Evolutionary conservation across 306 rosid species (phyloP).

Genomic region (Quercus mongolica): DNA sequence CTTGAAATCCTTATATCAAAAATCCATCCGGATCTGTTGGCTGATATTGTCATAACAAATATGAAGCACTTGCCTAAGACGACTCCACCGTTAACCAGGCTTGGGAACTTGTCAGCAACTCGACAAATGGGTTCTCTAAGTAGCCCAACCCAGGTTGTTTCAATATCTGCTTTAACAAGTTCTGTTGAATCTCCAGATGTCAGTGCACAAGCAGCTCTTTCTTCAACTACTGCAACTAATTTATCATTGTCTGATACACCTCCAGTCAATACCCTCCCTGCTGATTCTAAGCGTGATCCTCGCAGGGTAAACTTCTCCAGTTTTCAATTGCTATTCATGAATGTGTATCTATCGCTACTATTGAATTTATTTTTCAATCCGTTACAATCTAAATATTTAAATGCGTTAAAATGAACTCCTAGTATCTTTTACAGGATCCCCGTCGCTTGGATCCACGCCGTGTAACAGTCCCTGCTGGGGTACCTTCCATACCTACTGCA

Average conservation of each 20-base stretch:
- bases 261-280: slow-evolving; percentile 45
- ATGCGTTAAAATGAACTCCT: slow-evolving; percentile 13
- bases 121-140: slow-evolving; percentile 46
- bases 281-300: slow-evolving; percentile 90
- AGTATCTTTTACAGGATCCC: slow-evolving; percentile 73
- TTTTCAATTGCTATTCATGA: slow-evolving; percentile 5
- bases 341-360: neutral
- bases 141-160: slow-evolving; percentile 42
- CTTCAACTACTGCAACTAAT: slow-evolving; percentile 42
- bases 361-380: slow-evolving; percentile 4
- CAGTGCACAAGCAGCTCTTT: slow-evolving; percentile 42
- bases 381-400: slow-evolving; percentile 6
- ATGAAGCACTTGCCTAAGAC: slow-evolving; percentile 91
- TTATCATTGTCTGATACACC: slow-evolving; percentile 51
- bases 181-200: slow-evolving; percentile 57
- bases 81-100: slow-evolving; percentile 64
- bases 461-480: slow-evolving; percentile 41
- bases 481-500: slow-evolving; percentile 33
- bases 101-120: slow-evolving; percentile 52
- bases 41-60: slow-evolving; percentile 94
- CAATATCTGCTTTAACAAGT: slow-evolving; percentile 47
- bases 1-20: slow-evolving; percentile 88
- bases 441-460: slow-evolving; percentile 98
- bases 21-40: slow-evolving; percentile 93
- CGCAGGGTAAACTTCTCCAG: slow-evolving; percentile 65